Evolutionary conservation across 2,329 filamentous ascomycete species (phyloP), one percentile per base, ranked within the genome.

Genomic region (Fusarium sp.): DNA sequence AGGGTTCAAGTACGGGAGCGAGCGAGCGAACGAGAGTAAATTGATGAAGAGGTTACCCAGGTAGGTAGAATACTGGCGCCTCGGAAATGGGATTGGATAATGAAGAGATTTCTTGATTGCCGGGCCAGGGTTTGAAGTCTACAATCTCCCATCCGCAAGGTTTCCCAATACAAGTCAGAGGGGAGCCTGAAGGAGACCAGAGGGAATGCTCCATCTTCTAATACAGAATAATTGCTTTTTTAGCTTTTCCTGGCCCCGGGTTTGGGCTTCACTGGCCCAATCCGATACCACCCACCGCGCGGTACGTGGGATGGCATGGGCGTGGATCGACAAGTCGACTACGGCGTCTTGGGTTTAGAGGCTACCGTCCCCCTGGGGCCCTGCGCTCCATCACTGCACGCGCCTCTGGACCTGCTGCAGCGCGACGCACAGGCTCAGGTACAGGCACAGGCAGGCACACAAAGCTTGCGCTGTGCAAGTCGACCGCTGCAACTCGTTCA

Each of bases 211-310:
- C 63, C 22, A 41, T 50, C 52, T 52, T 56, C 58, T 59, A 56
- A 35, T 65, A 64, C 52, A 64, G 50, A 64, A 73, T 64, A 71
- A 73, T 75, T 76, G 65, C 74, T 76, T 76, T 69, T 69, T 74
- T 52, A 52, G 31, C 50, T 52, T 76, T 76, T 72, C 48, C 48
- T 52, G 48, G 48, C 27, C 48, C 68, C 64, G 29, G 71, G 70
- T 61, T 67, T 64, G 50, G 57, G 64, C 45, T 54, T 66, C 35
- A 56, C 56, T 52, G 58, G 48, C 58, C 67, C 48, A 71, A 65
- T 69, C 66, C 67, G 72, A 69, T 75, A 48, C 64, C 65, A 65
- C 67, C 45, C 43, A 33, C 35, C 27, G 45, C 39, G 48, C 48
- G 48, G 48, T 52, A 31, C 48, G 48, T 52, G 48, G 43, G 43